A percentile compares a stretch with the other conserved stretches of the same genome.
Evolutionary conservation across 805 yeast species (phyloP).

Genomic region (Nakazawaea ernobii): DNA sequence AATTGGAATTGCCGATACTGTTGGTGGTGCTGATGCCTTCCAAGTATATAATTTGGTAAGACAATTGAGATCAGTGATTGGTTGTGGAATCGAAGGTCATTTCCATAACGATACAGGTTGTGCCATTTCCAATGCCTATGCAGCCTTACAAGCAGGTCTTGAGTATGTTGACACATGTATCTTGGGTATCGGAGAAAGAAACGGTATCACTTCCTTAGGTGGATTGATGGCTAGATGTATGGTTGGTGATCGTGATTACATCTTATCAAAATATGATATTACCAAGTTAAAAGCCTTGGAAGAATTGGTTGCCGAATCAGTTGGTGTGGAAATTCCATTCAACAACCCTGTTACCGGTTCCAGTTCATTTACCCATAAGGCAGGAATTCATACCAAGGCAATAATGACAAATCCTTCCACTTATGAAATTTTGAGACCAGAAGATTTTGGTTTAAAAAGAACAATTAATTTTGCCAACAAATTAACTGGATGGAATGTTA

Average conservation of each 20-base stretch:
- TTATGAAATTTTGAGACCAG: slow-evolving; percentile 52
- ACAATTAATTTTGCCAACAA: slow-evolving; percentile 57
- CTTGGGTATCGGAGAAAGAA: slow-evolving; percentile 59
- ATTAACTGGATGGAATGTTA: slow-evolving; percentile 60
- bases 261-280: slow-evolving; percentile 50
- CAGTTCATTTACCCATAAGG: slow-evolving; percentile 62
- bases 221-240: slow-evolving; percentile 62
- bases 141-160: slow-evolving; percentile 60
- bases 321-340: slow-evolving; percentile 54
- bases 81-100: slow-evolving; percentile 56
- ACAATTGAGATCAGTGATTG: slow-evolving; percentile 50
- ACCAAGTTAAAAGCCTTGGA: slow-evolving; percentile 53
- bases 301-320: slow-evolving; percentile 54
- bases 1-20: slow-evolving; percentile 61
- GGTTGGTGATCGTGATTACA: slow-evolving; percentile 55
- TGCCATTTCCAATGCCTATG: slow-evolving; percentile 58
- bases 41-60: slow-evolving; percentile 56
- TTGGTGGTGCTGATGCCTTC: slow-evolving; percentile 60
- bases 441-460: slow-evolving; percentile 55
- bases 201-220: slow-evolving; percentile 57
- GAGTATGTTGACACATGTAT: slow-evolving; percentile 53
- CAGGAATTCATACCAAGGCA: slow-evolving; percentile 60
- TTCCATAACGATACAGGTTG: slow-evolving; percentile 63
- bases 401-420: slow-evolving; percentile 60
- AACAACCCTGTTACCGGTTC: slow-evolving; percentile 60